Percentiles rank a stretch among this genome's conserved stretches.
phyloP scores from a whole-genome alignment of 352 stramenopile species.

The Aphanomyces astaci region DNA sequence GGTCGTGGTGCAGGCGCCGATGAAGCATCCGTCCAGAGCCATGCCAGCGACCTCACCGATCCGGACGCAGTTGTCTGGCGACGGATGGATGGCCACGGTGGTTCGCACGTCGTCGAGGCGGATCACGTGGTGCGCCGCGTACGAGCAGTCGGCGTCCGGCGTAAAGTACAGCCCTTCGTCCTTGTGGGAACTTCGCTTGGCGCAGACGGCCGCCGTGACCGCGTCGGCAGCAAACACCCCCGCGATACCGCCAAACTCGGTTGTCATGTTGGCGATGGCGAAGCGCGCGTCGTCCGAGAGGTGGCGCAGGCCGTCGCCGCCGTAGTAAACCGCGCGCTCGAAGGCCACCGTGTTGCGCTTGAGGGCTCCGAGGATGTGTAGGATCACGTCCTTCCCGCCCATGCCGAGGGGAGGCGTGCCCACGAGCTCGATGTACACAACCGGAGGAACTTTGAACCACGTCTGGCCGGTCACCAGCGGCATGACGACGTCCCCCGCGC shows the following conservation, averaged over 20 bases:
- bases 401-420: slow-evolving; percentile 58
- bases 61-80: slow-evolving; percentile 69
- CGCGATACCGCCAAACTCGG: slow-evolving; percentile 75
- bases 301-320: slow-evolving; percentile 47
- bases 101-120: slow-evolving; percentile 48
- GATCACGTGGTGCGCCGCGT: slow-evolving; percentile 70
- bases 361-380: slow-evolving; percentile 67
- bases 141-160: slow-evolving; percentile 53
- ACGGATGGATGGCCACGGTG: slow-evolving; percentile 65
- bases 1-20: slow-evolving; percentile 71
- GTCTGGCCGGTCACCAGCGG: slow-evolving; percentile 74
- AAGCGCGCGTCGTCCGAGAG: slow-evolving; percentile 75
- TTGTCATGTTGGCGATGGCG: slow-evolving; percentile 77
- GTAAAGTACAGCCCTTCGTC: slow-evolving; percentile 69
- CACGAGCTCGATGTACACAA: slow-evolving; percentile 73
- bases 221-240: slow-evolving; percentile 68
- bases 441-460: slow-evolving; percentile 78
- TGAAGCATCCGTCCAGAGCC: slow-evolving; percentile 75
- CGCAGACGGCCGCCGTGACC: slow-evolving; percentile 57
- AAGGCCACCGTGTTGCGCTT: slow-evolving; percentile 81
- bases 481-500: slow-evolving; percentile 74
- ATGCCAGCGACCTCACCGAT: slow-evolving; percentile 65
- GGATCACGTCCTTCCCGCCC: slow-evolving; percentile 71
- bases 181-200: slow-evolving; percentile 44
- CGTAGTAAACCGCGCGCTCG: slow-evolving; percentile 71